These are phyloP conservation scores for Ceratobasidium sp. DNA, from an alignment of 1,284 basidiomycete species.

Conservation along the genomic window DNA sequence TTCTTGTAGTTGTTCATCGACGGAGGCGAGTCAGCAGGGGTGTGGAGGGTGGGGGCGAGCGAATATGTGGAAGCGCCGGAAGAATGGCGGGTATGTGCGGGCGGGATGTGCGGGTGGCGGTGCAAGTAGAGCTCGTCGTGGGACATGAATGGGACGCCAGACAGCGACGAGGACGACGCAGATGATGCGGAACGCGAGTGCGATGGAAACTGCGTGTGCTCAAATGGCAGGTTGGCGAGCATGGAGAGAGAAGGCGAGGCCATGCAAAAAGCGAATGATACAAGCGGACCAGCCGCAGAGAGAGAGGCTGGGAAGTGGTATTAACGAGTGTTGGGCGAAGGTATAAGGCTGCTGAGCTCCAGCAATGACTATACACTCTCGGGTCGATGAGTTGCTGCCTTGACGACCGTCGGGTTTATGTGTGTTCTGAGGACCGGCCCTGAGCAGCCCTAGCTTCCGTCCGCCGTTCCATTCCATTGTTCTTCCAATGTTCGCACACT, in stretches of 20 bases:
- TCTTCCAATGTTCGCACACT: neutral
- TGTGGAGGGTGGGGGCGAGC: slow-evolving; percentile 50
- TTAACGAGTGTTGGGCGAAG: neutral
- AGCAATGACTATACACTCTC: neutral
- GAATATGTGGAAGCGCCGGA: slow-evolving; percentile 53
- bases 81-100: slow-evolving; percentile 52
- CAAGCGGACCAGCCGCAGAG: slow-evolving; percentile 47
- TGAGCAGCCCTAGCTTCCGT: slow-evolving; percentile 16
- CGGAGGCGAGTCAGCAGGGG: slow-evolving; percentile 68
- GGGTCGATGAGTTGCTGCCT: slow-evolving; percentile 18
- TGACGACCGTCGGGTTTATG: slow-evolving; percentile 5
- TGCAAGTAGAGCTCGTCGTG: slow-evolving; percentile 43
- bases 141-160: slow-evolving; percentile 69
- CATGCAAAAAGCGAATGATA: slow-evolving; percentile 47
- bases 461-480: slow-evolving; percentile 9
- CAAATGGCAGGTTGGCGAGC: slow-evolving; percentile 43
- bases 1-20: slow-evolving; percentile 47
- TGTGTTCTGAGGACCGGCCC: slow-evolving; percentile 15
- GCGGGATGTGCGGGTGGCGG: slow-evolving; percentile 30
- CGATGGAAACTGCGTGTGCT: slow-evolving; percentile 43
- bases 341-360: neutral
- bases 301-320: neutral
- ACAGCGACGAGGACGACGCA: slow-evolving; percentile 70
- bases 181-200: slow-evolving; percentile 79
- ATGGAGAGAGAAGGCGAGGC: slow-evolving; percentile 40